Base-by-base conservation (phyloP, 257 asterid genomes). In the Coffea canephora region DNA sequence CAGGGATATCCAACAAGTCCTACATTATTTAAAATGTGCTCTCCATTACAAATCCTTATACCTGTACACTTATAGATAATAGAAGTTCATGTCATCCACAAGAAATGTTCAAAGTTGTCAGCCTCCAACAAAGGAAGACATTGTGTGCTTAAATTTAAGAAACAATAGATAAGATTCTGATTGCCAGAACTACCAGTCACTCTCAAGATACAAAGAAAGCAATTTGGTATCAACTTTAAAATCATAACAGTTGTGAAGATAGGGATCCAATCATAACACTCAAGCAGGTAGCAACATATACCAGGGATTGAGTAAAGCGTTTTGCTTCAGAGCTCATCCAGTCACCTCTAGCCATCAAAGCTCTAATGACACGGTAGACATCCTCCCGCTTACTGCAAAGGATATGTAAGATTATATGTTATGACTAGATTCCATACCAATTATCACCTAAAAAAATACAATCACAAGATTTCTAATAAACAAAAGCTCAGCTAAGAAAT, bases 341-440 rank as follows among this genome's bases (percentile, higher is more conserved):
- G 69, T 89, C 94, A 76, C 89, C 98, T 79, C 85, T 88, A 73
- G 89, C 83, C 79, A 89, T 74, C 80, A 92, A 88, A 85, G 98
- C 87, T 87, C 91, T 93, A 78, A 95, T 79, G 84, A 90, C 96
- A 74, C 94, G 97, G 85, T 95, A 95, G 77, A 93, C 92, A 84
- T 93, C 99, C 85, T 95, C 97, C 54, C 95, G 97, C 83, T 84
- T 91, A 75, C 99, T 95, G 92, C 78, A 86, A 15, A 82, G 76
- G 77, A 83, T 78, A 73, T 77, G 85, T 36, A 43, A 85, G 71
- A 54, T 16, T 39, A 16, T 70, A 70, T 14, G 49, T 54, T 27
- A 74, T 55, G 9, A 55, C 15, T 54, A 31, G 69, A 54, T 36
- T 18, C 61, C 23, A 54, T 54, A 15, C 7, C 61, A 16, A 54